Evolutionary conservation across 768 basidiomycete species (phyloP), one percentile per base, ranked within the genome.

Genomic region (Lyophyllum decastes): DNA sequence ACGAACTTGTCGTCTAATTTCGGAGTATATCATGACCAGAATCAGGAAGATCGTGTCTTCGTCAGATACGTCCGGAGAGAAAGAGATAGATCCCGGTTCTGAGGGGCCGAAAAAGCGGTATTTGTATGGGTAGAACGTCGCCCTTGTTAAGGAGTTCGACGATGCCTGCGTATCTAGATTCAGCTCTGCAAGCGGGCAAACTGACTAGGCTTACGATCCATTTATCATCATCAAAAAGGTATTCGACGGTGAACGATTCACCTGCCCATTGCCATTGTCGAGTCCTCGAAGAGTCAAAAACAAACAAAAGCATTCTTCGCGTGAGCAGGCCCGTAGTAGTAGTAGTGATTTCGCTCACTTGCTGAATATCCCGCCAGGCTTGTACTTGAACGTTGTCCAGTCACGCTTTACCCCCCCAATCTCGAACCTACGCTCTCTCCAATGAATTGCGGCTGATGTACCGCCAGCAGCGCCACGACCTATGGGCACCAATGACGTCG

Each of bases 261-360:
- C 35, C 50, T 2, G 43, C 33, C 56, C 56, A 57, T 6, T 17
- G 43, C 56, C 56, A 57, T 52, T 52, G 45, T 24, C 56, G 41
- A 24, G 43, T 47, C 17, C 56, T 57, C 10, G 30, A 10, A 30
- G 10, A 30, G n/a, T 2, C 11, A 47, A 26, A 6, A 30, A 41
- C n/a, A 4, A 19, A 41, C n/a, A n/a, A n/a, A n/a, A n/a, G n/a
- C n/a, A n/a, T n/a, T n/a, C n/a, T n/a, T n/a, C n/a, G n/a, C n/a
- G n/a, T n/a, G n/a, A n/a, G n/a, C n/a, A 19, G 10, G 35, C 17
- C 2, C 3, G n/a, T 17, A 19, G 35, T 12, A 4, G 10, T 4
- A 38, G 35, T 6, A 7, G 6, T 3, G 35, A 4, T 12, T 7
- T 9, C 14, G 4, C 40, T 41, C 7, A 53, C 40, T 17, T 44